Evolutionary conservation across 148 eudicot species (phyloP).

Genomic region (Hydrangea macrophylla): DNA sequence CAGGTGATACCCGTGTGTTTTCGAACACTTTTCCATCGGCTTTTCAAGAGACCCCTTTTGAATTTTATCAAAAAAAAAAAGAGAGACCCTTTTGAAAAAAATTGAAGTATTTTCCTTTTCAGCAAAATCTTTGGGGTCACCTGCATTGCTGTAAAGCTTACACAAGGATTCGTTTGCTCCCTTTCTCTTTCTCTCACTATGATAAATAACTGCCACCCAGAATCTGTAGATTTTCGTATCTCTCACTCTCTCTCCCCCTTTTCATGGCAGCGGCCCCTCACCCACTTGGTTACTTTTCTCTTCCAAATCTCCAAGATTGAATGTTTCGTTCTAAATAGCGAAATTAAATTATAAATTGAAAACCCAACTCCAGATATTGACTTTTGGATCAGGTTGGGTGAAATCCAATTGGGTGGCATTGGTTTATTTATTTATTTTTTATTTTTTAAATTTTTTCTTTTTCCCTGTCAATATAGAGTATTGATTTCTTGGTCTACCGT

Average conservation of each 20-base stretch:
- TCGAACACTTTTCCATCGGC: too few relatives aligned
- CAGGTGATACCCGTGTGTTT: too few relatives aligned
- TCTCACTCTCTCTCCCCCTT: constrained; percentile 7
- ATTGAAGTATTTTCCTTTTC: too few relatives aligned
- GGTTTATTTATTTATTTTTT: too few relatives aligned
- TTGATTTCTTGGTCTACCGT: not conserved
- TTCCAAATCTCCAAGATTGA: constrained; percentile 5
- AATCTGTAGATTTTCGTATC: constrained; percentile 12
- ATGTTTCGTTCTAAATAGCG: not conserved
- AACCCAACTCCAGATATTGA: constrained; percentile 5
- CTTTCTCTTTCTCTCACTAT: constrained; percentile 16
- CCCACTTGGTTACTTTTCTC: constrained; percentile 6
- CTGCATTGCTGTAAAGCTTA: constrained; percentile 46
- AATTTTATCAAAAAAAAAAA: not conserved
- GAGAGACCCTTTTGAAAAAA: too few relatives aligned
- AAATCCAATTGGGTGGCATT: constrained; percentile 4
- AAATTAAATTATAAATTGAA: not conserved
- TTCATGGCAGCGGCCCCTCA: not conserved
- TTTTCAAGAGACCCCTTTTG: too few relatives aligned
- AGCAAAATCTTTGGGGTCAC: constrained; percentile 16
- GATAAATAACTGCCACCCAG: constrained; percentile 31
- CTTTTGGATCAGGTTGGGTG: constrained; percentile 17
- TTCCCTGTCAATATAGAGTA: not conserved
- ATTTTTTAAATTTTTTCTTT: too few relatives aligned
- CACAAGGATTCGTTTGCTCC: constrained; percentile 57